Percentiles rank a stretch among this genome's conserved stretches.
These are phyloP conservation scores for Boletus fagicola DNA, from an alignment of 768 basidiomycete species.

Conservation along the genomic window DNA sequence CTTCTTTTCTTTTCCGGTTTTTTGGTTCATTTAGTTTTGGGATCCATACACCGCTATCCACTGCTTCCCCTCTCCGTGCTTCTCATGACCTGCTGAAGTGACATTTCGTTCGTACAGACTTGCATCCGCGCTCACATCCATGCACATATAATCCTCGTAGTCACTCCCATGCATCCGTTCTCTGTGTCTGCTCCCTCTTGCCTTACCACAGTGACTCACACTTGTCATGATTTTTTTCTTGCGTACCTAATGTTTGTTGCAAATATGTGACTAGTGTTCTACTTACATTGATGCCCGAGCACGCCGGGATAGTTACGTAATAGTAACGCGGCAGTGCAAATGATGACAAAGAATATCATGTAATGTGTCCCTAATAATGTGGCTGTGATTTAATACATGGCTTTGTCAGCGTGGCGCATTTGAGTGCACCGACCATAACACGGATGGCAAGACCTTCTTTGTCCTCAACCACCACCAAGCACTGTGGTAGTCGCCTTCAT, in stretches of 20 bases:
- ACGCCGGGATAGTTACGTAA: not conserved
- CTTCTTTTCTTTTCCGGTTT: not conserved
- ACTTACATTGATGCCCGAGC: not conserved
- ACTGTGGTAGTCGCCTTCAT: conserved; percentile 18
- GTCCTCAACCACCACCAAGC: conserved; percentile 23
- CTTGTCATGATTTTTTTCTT: conserved; percentile 6
- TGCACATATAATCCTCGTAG: conserved; percentile 25
- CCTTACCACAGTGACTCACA: conserved; percentile 11
- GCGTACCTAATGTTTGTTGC: conserved; percentile 22
- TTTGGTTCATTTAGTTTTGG: conserved; percentile 23
- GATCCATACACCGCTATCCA: conserved; percentile 24
- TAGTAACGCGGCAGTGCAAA: not conserved
- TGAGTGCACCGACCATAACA: conserved; percentile 14
- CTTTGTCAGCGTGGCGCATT: conserved; percentile 29
- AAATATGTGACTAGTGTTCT: not conserved
- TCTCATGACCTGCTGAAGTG: conserved; percentile 17
- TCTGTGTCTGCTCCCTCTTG: not conserved
- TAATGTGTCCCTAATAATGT: not conserved
- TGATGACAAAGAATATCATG: not conserved
- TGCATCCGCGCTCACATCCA: conserved; percentile 19
- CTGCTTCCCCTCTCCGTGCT: conserved; percentile 6
- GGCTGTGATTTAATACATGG: conserved; percentile 5
- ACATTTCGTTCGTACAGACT: conserved; percentile 29
- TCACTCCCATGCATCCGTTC: conserved; percentile 22
- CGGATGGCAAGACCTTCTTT: conserved; percentile 7